These are phyloP conservation scores for Lolium multiflorum DNA, from an alignment of 176 grass and related monocot genomes.

Conservation along the genomic window DNA sequence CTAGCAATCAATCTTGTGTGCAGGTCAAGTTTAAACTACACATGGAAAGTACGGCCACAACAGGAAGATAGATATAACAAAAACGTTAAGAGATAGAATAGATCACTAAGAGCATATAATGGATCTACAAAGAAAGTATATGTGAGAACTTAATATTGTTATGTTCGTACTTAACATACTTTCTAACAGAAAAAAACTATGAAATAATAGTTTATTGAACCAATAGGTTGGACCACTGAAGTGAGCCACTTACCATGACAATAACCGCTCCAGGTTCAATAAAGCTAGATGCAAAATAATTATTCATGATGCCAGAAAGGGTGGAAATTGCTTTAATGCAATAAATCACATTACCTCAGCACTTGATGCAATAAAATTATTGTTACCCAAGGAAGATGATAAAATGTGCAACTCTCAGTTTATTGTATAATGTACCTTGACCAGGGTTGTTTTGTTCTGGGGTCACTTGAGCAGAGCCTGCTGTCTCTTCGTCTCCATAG, in stretches of 20 bases:
- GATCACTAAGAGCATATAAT: not conserved
- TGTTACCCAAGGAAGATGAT: not conserved
- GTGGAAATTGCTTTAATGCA: not conserved
- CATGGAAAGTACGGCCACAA: not conserved
- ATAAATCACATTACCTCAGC: not conserved
- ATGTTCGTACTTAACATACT: not conserved
- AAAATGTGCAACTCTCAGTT: not conserved
- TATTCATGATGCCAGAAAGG: not conserved
- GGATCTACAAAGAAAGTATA: constrained; percentile 16
- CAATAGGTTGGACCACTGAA: not conserved
- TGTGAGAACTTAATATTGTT: constrained; percentile 60
- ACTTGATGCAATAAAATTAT: not conserved
- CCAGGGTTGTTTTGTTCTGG: not conserved
- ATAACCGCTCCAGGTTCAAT: not conserved
- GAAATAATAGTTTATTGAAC: not conserved
- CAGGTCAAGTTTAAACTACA: too few relatives aligned
- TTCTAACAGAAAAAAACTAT: not conserved
- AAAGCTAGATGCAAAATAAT: not conserved
- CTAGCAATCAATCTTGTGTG: not conserved
- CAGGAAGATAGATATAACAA: not conserved
- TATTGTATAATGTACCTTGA: not conserved
- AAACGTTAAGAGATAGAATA: too few relatives aligned
- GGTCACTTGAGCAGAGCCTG: not conserved
- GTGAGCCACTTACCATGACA: not conserved
- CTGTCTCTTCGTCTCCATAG: not conserved